These are phyloP conservation scores for Silene coronaria DNA, from an alignment of 179 eudicot species.

Conservation along the genomic window DNA sequence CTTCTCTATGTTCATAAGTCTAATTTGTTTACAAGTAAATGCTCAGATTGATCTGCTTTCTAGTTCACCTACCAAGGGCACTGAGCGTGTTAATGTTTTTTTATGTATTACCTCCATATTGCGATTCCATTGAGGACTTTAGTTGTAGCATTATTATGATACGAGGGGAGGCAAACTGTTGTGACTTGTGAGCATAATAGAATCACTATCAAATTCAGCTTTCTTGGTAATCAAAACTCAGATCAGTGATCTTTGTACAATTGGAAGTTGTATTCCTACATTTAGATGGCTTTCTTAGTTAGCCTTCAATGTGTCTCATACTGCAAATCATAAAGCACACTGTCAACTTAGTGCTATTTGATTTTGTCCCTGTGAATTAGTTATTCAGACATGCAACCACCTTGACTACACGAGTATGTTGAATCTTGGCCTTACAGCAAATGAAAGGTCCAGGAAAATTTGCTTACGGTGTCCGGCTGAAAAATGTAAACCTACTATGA, in stretches of 20 bases:
- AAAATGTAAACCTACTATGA: too few relatives aligned
- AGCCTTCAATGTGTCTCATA: too few relatives aligned
- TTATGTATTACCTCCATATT: background rate
- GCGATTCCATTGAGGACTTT: background rate
- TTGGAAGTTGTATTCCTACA: background rate
- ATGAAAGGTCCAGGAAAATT: background rate
- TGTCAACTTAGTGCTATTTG: background rate
- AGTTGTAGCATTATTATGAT: background rate
- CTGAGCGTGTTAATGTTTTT: background rate
- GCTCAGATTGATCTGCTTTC: background rate
- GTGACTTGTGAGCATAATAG: background rate
- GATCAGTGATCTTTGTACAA: too few relatives aligned
- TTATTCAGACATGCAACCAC: background rate
- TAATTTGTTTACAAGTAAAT: background rate
- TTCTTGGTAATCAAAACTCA: background rate
- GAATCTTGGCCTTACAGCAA: background rate
- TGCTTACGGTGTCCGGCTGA: background rate
- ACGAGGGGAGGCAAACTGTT: background rate
- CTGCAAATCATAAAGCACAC: background rate
- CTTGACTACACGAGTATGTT: background rate
- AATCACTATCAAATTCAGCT: background rate
- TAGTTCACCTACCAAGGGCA: background rate
- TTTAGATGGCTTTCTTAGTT: too few relatives aligned
- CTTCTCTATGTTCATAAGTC: too few relatives aligned
- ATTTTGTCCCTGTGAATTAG: background rate